phyloP scores from a whole-genome alignment of 129 eudicot species.

The Arctium minus region DNA sequence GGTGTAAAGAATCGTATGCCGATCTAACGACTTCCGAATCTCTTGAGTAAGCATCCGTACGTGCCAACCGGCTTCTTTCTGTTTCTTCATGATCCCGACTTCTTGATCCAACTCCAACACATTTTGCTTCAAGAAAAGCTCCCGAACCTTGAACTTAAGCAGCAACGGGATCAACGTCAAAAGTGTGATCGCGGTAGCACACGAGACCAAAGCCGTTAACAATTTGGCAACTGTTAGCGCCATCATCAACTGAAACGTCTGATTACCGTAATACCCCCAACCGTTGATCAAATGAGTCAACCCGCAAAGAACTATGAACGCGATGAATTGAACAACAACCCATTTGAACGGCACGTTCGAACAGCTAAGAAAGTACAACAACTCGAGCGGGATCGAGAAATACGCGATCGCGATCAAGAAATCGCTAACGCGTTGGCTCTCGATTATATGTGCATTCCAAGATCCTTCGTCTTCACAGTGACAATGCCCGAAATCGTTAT shows the following conservation, averaged over 20 bases:
- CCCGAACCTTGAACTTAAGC: slow-evolving; percentile 76
- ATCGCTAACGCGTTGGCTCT: slow-evolving; percentile 75
- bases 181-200: slow-evolving; percentile 85
- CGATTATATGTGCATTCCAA: slow-evolving; percentile 59
- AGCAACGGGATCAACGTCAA: slow-evolving; percentile 63
- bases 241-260: slow-evolving; percentile 69
- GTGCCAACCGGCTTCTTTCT: slow-evolving; percentile 66
- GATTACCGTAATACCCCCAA: slow-evolving; percentile 84
- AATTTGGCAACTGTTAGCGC: slow-evolving; percentile 62
- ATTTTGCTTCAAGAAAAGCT: slow-evolving; percentile 61
- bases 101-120: slow-evolving; percentile 85
- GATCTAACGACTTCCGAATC: slow-evolving; percentile 73
- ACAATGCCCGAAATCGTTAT: slow-evolving; percentile 44
- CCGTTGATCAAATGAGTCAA: slow-evolving; percentile 79
- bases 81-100: slow-evolving; percentile 78
- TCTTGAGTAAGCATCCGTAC: slow-evolving; percentile 86
- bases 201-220: slow-evolving; percentile 76
- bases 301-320: slow-evolving; percentile 81
- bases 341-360: slow-evolving; percentile 84
- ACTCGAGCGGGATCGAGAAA: slow-evolving; percentile 76
- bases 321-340: slow-evolving; percentile 73
- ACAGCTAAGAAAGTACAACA: slow-evolving; percentile 72
- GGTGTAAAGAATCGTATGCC: slow-evolving; percentile 66
- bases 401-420: slow-evolving; percentile 78
- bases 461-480: slow-evolving; percentile 74